These are phyloP conservation scores for Aspergillus homomorphus DNA, from an alignment of 495 filamentous ascomycete species.

Conservation along the genomic window DNA sequence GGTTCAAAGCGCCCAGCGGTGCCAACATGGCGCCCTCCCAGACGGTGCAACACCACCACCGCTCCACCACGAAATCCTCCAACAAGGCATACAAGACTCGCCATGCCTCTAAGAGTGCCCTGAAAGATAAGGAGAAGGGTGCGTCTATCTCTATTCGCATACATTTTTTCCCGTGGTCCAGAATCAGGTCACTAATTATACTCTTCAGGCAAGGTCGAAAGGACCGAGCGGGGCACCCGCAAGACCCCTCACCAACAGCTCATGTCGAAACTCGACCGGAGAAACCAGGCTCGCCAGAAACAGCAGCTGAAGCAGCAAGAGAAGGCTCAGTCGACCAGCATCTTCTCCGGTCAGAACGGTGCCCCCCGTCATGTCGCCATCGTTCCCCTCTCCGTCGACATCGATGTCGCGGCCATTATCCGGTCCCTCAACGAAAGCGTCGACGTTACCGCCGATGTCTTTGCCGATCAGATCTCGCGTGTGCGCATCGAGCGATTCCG, in stretches of 20 bases:
- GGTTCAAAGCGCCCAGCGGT: constrained; percentile 80
- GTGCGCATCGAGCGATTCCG: constrained; percentile 85
- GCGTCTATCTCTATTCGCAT: constrained; percentile 9
- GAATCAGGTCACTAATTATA: constrained; percentile 8
- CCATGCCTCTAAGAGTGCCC: constrained; percentile 80
- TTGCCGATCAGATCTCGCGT: constrained; percentile 53
- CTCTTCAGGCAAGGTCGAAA: constrained; percentile 58
- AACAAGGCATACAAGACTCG: constrained; percentile 90
- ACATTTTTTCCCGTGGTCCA: not conserved
- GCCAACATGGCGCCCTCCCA: constrained; percentile 49
- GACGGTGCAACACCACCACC: constrained; percentile 79
- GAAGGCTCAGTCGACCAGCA: constrained; percentile 65
- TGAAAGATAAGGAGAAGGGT: constrained; percentile 85
- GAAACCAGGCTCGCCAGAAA: constrained; percentile 88
- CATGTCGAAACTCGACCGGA: constrained; percentile 93
- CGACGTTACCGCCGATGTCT: constrained; percentile 68
- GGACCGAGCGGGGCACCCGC: constrained; percentile 56
- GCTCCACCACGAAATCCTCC: constrained; percentile 78
- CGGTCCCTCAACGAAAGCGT: constrained; percentile 69
- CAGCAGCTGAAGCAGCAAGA: constrained; percentile 77
- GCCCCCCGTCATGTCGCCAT: constrained; percentile 91
- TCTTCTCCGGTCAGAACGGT: constrained; percentile 81
- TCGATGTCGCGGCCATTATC: constrained; percentile 65
- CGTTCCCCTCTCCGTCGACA: constrained; percentile 72
- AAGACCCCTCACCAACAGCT: constrained; percentile 93